Percentiles rank a stretch among this genome's conserved stretches.
Conservation (phyloP, 1,139 yeast genomes). For the Arxiozyma telluris region DNA sequence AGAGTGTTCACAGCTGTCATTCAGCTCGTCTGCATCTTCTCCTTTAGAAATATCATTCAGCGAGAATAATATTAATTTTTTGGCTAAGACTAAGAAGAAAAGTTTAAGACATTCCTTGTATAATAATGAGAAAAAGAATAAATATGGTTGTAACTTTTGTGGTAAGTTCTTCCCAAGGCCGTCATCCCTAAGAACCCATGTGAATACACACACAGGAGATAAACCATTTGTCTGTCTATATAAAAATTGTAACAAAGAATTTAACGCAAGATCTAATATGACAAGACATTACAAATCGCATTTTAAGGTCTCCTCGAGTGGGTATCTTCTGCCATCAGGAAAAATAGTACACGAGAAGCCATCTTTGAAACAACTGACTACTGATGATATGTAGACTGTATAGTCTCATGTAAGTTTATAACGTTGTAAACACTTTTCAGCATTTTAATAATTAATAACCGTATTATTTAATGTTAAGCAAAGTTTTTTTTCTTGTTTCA, state of each 20-base stretch:
- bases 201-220: conserved; percentile 80
- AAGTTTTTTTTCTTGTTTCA: background rate
- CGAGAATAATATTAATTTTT: background rate
- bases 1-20: background rate
- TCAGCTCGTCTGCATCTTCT: background rate
- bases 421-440: background rate
- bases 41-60: background rate
- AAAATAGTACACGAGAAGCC: conserved; percentile 13
- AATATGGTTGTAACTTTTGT: conserved; percentile 49
- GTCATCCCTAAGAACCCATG: conserved; percentile 69
- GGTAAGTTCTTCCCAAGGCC: conserved; percentile 74
- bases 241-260: conserved; percentile 58
- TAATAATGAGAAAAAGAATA: conserved; percentile 3
- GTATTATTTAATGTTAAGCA: no score
- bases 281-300: conserved; percentile 68
- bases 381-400: background rate
- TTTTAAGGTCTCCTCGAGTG: conserved; percentile 16
- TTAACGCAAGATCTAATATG: conserved; percentile 74
- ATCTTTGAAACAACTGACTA: conserved; percentile 8
- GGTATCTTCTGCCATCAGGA: conserved; percentile 18
- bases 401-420: background rate
- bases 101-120: background rate
- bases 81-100: background rate
- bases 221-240: conserved; percentile 66
- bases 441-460: no score